Evolutionary conservation across 352 stramenopile species (phyloP).

Genomic region (Blastocystis sp.): DNA sequence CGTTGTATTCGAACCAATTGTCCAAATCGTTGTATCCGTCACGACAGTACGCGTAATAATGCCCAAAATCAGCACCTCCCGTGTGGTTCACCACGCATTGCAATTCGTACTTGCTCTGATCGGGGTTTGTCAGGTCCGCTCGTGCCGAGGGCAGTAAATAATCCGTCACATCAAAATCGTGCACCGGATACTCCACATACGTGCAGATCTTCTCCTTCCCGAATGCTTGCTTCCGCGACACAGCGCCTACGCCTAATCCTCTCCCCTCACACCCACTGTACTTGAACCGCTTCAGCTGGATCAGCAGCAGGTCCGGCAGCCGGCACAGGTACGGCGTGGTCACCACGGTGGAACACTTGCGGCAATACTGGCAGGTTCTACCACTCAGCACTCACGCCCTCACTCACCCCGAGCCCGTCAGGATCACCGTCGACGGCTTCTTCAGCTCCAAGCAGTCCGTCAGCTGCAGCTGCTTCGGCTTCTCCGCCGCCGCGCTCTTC

Average conservation of each 20-base stretch:
- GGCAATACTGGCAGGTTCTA: conserved; percentile 39
- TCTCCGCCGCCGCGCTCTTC: background rate
- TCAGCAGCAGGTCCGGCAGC: conserved; percentile 91
- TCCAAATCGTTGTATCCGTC: conserved; percentile 50
- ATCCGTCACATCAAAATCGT: conserved; percentile 82
- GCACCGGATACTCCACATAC: conserved; percentile 89
- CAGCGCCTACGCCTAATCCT: background rate
- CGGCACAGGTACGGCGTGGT: conserved; percentile 83
- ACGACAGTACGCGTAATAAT: conserved; percentile 66
- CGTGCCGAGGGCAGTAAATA: conserved; percentile 71
- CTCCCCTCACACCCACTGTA: conserved; percentile 71
- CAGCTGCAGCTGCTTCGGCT: conserved; percentile 1
- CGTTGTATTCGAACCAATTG: conserved; percentile 69
- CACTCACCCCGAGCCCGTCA: background rate
- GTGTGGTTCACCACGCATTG: conserved; percentile 72
- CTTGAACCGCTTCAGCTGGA: conserved; percentile 98
- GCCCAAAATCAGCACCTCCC: conserved; percentile 55
- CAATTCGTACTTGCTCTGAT: conserved; percentile 72
- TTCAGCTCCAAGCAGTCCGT: conserved; percentile 52
- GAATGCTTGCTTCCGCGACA: conserved; percentile 75
- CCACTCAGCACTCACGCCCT: background rate
- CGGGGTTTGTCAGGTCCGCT: background rate
- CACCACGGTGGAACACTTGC: background rate
- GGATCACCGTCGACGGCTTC: conserved; percentile 24
- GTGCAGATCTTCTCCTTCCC: conserved; percentile 86